These are phyloP conservation scores for Kodamaea hsintzibuensis DNA, from an alignment of 805 yeast species.

Conservation along the genomic window DNA sequence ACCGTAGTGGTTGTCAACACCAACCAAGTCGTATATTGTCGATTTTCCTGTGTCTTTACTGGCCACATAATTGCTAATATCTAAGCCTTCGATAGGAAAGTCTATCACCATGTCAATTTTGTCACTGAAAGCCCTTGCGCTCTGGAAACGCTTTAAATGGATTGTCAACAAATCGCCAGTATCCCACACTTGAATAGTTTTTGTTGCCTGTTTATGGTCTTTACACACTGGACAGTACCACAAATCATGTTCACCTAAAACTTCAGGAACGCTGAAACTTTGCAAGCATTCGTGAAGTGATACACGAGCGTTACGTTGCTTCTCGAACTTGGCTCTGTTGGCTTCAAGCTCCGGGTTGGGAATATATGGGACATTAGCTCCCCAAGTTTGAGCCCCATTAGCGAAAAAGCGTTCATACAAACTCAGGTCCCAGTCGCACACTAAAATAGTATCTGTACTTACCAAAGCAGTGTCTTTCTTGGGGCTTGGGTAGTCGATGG, in stretches of 20 bases:
- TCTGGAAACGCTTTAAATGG: constrained; percentile 88
- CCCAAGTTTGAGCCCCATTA: constrained; percentile 55
- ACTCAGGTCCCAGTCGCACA: constrained; percentile 67
- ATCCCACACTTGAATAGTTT: constrained; percentile 90
- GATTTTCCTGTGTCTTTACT: constrained; percentile 12
- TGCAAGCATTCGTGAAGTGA: constrained; percentile 70
- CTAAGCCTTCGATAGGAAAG: constrained; percentile 83
- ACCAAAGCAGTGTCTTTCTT: constrained; percentile 23
- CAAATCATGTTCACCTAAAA: constrained; percentile 81
- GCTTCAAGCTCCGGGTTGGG: constrained; percentile 57
- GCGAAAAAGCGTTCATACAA: constrained; percentile 54
- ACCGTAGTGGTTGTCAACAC: constrained; percentile 94
- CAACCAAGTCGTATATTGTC: constrained; percentile 76
- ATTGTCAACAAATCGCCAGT: constrained; percentile 88
- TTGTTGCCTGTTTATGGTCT: constrained; percentile 87
- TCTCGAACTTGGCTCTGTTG: constrained; percentile 35
- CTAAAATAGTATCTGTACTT: constrained; percentile 26
- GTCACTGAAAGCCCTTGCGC: constrained; percentile 80
- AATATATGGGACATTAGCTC: constrained; percentile 32
- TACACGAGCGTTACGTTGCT: constrained; percentile 47
- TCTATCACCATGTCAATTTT: constrained; percentile 83
- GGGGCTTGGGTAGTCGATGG: constrained; percentile 10
- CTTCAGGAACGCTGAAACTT: constrained; percentile 76
- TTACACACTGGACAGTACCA: constrained; percentile 94
- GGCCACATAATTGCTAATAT: constrained; percentile 61